Conservation (phyloP, 345 rosid species). For the Eutrema heterophyllum region DNA sequence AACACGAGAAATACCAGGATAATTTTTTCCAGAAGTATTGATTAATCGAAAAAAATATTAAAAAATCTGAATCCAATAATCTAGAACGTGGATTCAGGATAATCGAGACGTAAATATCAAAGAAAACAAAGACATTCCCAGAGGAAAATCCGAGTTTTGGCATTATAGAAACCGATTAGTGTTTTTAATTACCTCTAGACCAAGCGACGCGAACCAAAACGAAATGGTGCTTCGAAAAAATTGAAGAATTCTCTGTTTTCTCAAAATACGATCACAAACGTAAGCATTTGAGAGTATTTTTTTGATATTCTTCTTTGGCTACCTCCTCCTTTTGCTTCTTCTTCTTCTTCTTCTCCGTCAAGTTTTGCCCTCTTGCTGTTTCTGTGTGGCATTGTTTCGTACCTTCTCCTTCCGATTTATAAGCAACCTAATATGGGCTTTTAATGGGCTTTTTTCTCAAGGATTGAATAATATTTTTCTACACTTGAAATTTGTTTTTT, state of each 20-base stretch:
- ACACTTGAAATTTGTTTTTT: background rate
- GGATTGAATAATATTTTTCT: background rate
- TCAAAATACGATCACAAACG: background rate
- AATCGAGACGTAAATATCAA: background rate
- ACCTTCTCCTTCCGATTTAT: background rate
- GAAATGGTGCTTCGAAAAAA: background rate
- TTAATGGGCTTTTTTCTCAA: slow-evolving; percentile 1
- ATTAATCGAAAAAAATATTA: background rate
- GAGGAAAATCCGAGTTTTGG: background rate
- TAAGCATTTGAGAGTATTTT: background rate
- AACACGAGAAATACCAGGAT: background rate
- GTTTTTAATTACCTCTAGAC: background rate
- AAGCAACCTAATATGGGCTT: slow-evolving; percentile 1
- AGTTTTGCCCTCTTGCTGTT: slow-evolving; percentile 4
- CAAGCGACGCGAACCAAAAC: background rate
- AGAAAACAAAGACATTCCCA: background rate
- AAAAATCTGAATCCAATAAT: background rate
- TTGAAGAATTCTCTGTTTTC: background rate
- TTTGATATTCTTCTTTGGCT: background rate
- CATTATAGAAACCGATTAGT: background rate
- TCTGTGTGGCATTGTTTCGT: background rate
- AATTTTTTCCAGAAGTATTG: background rate
- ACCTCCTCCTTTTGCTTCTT: background rate
- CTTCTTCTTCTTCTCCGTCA: background rate
- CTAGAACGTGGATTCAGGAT: background rate